Base-by-base conservation (phyloP, 2,329 filamentous ascomycete species). In the Diaporthe sp. region DNA sequence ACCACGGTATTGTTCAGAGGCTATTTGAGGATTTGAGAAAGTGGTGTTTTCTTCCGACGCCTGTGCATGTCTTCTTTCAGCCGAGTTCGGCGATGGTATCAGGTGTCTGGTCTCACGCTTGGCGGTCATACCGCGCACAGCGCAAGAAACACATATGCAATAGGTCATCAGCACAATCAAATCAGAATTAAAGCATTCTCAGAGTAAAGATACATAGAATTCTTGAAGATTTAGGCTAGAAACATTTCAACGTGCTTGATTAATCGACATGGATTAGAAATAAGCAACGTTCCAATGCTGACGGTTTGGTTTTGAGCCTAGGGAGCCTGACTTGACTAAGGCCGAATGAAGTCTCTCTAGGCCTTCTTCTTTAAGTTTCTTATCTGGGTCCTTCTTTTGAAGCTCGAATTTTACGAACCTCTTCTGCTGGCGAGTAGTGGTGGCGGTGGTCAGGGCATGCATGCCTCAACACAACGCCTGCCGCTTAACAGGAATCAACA, bases 131-230 rank as follows among this genome's bases (percentile, higher is more conserved):
- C 31, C 20, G 57, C 57, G 57, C 31, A 60, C 17, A 60, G 57
- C 17, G 57, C 57, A 60, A 60, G 57, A 60, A 60, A 39, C 57
- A 60, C 57, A 37, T 39, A 60, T 60, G 57, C 39, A 60, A 39
- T 60, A 60, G 20, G 57, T n/a, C 57, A 60, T 39, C 31, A 60
- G 57, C 57, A 60, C 57, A 60, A 60, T 37, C 57, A 60, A 9
- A 60, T 60, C 31, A 60, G 57, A n/a, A n/a, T 39, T 60, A 60
- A 60, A 60, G 31, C 31, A 60, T 60, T 60, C 31, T 60, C 31
- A 39, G 31, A n/a, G 31, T 60, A 39, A 60, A 60, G 20, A 58
- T 58, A 58, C 31, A 58, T 58, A 60, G 9, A 60, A 6, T 60
- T 39, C 57, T 60, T 60, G 20, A 60, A 39, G 20, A 60, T 60